phyloP scores from a whole-genome alignment of 441 rosid genomes.

The Cnidoscolus chayamansa region DNA sequence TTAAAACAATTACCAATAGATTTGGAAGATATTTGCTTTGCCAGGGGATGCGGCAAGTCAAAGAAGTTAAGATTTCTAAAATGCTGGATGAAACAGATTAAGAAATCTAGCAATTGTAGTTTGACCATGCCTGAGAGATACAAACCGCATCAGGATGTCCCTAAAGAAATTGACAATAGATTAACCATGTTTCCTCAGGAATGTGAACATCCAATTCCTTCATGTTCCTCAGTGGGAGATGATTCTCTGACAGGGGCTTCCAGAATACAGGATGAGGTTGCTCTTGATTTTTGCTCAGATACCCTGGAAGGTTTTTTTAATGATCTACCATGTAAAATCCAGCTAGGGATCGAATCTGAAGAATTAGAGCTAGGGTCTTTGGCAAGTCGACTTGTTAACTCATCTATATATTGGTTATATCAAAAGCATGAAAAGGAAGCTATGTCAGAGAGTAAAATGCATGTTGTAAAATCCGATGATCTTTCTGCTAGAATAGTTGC shows the following conservation, averaged over 20 bases:
- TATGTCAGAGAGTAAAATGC: slow-evolving; percentile 38
- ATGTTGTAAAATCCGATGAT: slow-evolving; percentile 29
- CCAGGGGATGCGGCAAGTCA: slow-evolving; percentile 44
- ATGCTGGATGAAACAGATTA: slow-evolving; percentile 88
- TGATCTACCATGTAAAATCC: slow-evolving; percentile 56
- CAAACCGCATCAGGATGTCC: slow-evolving; percentile 30
- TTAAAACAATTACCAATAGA: slow-evolving; percentile 42
- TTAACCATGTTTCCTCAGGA: slow-evolving; percentile 35
- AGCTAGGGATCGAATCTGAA: slow-evolving; percentile 72
- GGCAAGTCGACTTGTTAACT: slow-evolving; percentile 74
- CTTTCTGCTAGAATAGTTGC: slow-evolving; percentile 31
- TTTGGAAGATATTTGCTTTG: slow-evolving; percentile 57
- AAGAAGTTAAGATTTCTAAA: slow-evolving; percentile 79
- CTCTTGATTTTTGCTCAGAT: slow-evolving; percentile 38
- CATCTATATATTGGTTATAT: slow-evolving; percentile 53
- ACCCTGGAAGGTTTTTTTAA: slow-evolving; percentile 54
- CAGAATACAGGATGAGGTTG: slow-evolving; percentile 50
- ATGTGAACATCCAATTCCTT: slow-evolving; percentile 46
- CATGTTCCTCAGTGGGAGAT: slow-evolving; percentile 58
- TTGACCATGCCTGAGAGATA: slow-evolving; percentile 28
- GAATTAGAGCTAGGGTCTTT: slow-evolving; percentile 69
- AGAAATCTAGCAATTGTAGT: slow-evolving; percentile 39
- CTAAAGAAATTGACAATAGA: slow-evolving; percentile 38
- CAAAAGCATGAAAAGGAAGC: slow-evolving; percentile 45
- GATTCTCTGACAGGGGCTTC: slow-evolving; percentile 55